These are phyloP conservation scores for Boechera stricta DNA, from an alignment of 345 rosid species.

Conservation along the genomic window DNA sequence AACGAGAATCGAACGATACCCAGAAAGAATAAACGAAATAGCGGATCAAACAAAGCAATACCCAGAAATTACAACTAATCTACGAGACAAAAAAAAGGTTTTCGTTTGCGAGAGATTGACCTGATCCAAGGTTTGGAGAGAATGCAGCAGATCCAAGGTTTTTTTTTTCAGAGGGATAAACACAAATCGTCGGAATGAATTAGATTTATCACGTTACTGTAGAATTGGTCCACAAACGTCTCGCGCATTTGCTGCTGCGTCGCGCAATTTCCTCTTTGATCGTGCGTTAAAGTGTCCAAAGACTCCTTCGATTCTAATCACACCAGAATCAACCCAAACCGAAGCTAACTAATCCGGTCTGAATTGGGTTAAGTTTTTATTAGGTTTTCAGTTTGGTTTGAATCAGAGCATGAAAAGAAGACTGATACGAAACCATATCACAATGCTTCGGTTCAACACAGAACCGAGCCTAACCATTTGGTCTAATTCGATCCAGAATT, in stretches of 20 bases:
- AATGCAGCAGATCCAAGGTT: conserved; percentile 39
- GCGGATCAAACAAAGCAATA: conserved; percentile 25
- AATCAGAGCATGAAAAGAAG: neutral
- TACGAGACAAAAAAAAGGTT: neutral
- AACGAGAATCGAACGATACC: conserved; percentile 3
- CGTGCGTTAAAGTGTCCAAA: conserved; percentile 34
- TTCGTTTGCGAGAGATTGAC: conserved; percentile 25
- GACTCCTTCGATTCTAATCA: conserved; percentile 18
- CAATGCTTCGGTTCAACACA: neutral
- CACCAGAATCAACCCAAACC: conserved; percentile 14
- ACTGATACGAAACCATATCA: neutral
- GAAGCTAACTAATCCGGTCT: conserved; percentile 11
- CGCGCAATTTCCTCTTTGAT: conserved; percentile 42
- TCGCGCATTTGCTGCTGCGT: conserved; percentile 49
- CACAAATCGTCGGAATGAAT: conserved; percentile 15
- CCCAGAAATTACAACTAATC: conserved; percentile 3
- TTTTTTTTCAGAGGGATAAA: conserved; percentile 24
- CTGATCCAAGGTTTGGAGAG: conserved; percentile 39
- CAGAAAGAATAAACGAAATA: neutral
- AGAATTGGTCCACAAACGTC: conserved; percentile 47
- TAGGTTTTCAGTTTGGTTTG: neutral
- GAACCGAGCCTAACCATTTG: neutral
- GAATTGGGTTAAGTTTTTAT: neutral
- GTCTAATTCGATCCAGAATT: neutral
- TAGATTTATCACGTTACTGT: conserved; percentile 30